Percentiles rank a stretch among this genome's conserved stretches.
Conservation (phyloP, 768 basidiomycete species). For the Trametes villosa region DNA sequence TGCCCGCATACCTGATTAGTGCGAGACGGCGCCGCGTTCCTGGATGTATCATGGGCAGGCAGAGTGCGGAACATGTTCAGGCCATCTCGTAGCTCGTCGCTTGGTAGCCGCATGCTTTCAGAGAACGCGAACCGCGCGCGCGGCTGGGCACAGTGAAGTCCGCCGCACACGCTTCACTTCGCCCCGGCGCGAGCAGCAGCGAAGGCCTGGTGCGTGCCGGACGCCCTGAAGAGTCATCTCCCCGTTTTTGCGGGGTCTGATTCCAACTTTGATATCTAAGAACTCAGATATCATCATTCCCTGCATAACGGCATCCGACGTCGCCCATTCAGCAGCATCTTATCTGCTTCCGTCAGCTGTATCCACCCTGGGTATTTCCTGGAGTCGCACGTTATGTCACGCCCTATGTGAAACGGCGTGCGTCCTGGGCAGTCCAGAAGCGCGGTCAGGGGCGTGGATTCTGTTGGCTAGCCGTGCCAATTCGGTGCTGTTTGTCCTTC, state of each 20-base stretch:
- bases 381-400: slow-evolving; percentile 28
- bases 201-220: slow-evolving; percentile 15
- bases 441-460: slow-evolving; percentile 25
- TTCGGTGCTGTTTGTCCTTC: slow-evolving; percentile 26
- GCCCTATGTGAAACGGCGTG: slow-evolving; percentile 20
- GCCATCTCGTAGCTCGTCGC: slow-evolving; percentile 15
- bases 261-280: slow-evolving; percentile 21
- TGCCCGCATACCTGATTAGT: slow-evolving; percentile 13
- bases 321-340: slow-evolving; percentile 26
- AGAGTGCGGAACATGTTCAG: slow-evolving; percentile 12
- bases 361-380: slow-evolving; percentile 19
- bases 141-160: slow-evolving; percentile 15
- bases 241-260: slow-evolving; percentile 20
- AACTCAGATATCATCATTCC: slow-evolving; percentile 21
- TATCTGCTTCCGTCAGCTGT: slow-evolving; percentile 26
- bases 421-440: slow-evolving; percentile 26
- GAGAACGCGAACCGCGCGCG: slow-evolving; percentile 22
- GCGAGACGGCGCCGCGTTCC: slow-evolving; percentile 9
- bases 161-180: slow-evolving; percentile 5
- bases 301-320: slow-evolving; percentile 32
- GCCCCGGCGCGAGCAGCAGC: slow-evolving; percentile 12
- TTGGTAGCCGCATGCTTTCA: slow-evolving; percentile 23
- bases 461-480: slow-evolving; percentile 14
- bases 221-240: slow-evolving; percentile 12
- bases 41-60: slow-evolving; percentile 14